phyloP scores from a whole-genome alignment of 2,329 filamentous ascomycete genomes.

The Madurella fahalii region DNA sequence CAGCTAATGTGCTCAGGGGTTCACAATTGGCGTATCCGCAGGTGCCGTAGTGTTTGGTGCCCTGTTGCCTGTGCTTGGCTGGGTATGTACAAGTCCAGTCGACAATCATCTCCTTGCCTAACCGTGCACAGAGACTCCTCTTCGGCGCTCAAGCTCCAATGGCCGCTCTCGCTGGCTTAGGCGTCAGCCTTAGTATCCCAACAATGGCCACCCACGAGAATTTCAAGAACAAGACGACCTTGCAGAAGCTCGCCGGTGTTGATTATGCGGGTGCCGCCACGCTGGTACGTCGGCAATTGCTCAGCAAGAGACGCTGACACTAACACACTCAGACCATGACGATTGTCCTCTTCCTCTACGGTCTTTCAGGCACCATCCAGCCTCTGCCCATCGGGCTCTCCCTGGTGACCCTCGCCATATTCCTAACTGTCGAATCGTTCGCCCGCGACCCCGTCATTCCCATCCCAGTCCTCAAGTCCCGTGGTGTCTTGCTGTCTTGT shows the following conservation, averaged over 20 bases:
- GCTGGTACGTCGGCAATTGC: constrained; percentile 45
- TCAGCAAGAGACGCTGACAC: background rate
- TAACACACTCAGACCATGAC: constrained; percentile 49
- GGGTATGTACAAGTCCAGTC: constrained; percentile 51
- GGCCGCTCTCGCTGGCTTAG: constrained; percentile 55
- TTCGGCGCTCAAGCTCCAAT: constrained; percentile 70
- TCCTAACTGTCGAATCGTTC: constrained; percentile 61
- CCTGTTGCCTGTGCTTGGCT: constrained; percentile 51
- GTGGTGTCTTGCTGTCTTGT: constrained; percentile 69
- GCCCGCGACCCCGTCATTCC: constrained; percentile 71
- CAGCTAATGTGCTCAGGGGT: constrained; percentile 26
- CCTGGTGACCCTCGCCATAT: constrained; percentile 44
- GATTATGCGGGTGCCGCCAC: constrained; percentile 70
- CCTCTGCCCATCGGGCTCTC: constrained; percentile 58
- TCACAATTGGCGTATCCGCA: constrained; percentile 31
- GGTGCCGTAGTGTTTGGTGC: constrained; percentile 33
- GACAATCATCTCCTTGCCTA: background rate
- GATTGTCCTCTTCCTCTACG: constrained; percentile 67
- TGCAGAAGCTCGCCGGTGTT: constrained; percentile 58
- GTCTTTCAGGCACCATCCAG: constrained; percentile 61
- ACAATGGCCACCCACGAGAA: constrained; percentile 29
- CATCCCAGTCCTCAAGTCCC: constrained; percentile 62
- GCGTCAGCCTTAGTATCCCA: constrained; percentile 64
- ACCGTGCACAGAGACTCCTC: constrained; percentile 55
- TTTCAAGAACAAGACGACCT: constrained; percentile 39